phyloP scores from a whole-genome alignment of 306 rosid genomes.

The Fagus sylvatica region DNA sequence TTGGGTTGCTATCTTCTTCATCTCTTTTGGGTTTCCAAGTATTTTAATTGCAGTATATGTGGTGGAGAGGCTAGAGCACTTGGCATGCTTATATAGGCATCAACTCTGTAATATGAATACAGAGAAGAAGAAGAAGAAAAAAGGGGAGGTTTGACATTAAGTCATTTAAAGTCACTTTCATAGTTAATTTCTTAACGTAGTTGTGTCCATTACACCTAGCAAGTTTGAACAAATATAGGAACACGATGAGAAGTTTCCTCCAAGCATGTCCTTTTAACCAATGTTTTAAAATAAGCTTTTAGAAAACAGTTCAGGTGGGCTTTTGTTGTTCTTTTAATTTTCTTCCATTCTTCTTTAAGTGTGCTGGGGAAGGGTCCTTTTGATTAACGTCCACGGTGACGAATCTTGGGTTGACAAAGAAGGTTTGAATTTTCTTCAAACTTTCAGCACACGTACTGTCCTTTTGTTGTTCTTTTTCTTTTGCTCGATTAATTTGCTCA shows the following conservation, averaged over 20 bases:
- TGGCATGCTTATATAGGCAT: not conserved
- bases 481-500: too few relatives aligned
- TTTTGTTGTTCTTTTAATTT: not conserved
- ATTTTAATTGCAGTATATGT: not conserved
- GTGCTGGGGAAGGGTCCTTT: not conserved
- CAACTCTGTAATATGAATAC: not conserved
- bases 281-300: not conserved
- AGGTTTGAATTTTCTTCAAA: too few relatives aligned
- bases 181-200: not conserved
- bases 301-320: not conserved
- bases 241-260: not conserved
- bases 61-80: not conserved
- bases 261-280: not conserved
- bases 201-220: not conserved
- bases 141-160: not conserved
- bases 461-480: too few relatives aligned
- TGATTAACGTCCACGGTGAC: too few relatives aligned
- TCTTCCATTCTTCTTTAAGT: not conserved
- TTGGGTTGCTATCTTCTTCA: conserved; percentile 27
- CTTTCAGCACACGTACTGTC: too few relatives aligned
- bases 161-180: too few relatives aligned
- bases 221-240: not conserved
- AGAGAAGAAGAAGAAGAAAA: too few relatives aligned
- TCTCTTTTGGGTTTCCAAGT: not conserved
- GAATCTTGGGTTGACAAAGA: too few relatives aligned